phyloP scores from a whole-genome alignment of 495 filamentous ascomycete species.

The Parathielavia appendiculata region DNA sequence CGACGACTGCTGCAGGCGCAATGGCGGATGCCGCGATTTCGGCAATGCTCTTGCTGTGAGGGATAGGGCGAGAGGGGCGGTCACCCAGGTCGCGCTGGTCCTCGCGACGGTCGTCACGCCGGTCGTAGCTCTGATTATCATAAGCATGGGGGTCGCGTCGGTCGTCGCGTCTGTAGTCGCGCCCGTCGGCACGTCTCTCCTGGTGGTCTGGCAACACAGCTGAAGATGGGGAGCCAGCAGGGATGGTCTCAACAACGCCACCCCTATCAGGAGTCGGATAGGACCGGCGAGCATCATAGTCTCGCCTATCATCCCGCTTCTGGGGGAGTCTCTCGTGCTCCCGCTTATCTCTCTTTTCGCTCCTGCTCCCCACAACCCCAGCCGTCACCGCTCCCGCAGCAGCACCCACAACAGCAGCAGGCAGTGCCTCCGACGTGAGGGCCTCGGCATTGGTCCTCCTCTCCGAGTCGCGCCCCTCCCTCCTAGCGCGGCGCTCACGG shows the following conservation, averaged over 20 bases:
- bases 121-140: not conserved
- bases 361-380: constrained; percentile 2
- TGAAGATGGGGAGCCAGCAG: not conserved
- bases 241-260: constrained; percentile 5
- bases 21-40: not conserved
- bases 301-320: constrained; percentile 22
- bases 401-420: constrained; percentile 25
- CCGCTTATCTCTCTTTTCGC: constrained; percentile 22
- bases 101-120: constrained; percentile 1
- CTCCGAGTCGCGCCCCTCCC: constrained; percentile 10
- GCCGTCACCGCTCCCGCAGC: constrained; percentile 47
- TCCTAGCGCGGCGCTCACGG: constrained; percentile 1
- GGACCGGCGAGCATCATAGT: constrained; percentile 19
- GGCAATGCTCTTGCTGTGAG: constrained; percentile 1
- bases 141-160: not conserved
- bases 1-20: constrained; percentile 9
- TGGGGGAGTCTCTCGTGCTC: constrained; percentile 19
- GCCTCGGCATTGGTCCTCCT: constrained; percentile 15
- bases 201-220: not conserved
- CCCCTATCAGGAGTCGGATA: constrained; percentile 13
- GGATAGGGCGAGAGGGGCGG: constrained; percentile 2
- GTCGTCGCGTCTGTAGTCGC: not conserved
- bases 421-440: constrained; percentile 7
- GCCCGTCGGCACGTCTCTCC: not conserved
- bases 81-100: constrained; percentile 21